Evolutionary conservation across 257 asterid species (phyloP), one percentile per base, ranked within the genome.

Genomic region (Anisodus acutangulus): DNA sequence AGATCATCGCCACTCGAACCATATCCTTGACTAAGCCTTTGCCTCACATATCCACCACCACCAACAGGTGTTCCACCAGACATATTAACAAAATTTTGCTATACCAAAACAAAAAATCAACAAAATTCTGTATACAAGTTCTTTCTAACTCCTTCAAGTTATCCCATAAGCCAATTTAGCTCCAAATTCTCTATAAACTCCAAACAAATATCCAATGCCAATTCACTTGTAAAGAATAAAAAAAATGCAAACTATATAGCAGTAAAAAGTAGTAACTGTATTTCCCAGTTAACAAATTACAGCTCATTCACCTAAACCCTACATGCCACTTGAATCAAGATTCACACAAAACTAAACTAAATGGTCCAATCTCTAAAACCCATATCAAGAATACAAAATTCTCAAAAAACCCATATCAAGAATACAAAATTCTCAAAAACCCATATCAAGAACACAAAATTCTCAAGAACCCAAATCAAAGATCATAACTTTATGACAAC

Each of bases 1-100:
- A 91, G 90, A 82, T 91, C 94, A 87, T 91, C 94, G 12, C 94
- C 87, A 66, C 94, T 88, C 22, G 94, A 91, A 53, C 88, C 87
- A 87, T 91, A 91, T 60, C 94, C 93, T 80, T 90, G 94, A 88
- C 92, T 91, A 81, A 88, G 90, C 89, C 94, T 89, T 63, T 86
- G 92, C 85, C 94, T 90, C 91, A 90, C 88, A 66, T 83, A 80
- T 82, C 93, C 92, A 74, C 90, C 85, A 31, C 90, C 88, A 78
- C 89, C 90, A 82, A 84, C 86, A 57, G 94, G 93, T 58, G 91
- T 85, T 82, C 92, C 94, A 26, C 94, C 92, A 85, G 94, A 91
- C 94, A 91, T 91, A 79, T 37, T 19, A 80, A 54, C 83, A 86
- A 82, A 58, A 53, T 13, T 49, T 58, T 37, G 41, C 45, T 79